These are phyloP conservation scores for Coemansia sp. DNA, from an alignment of 192 early-diverging fungal genomes.

Conservation along the genomic window DNA sequence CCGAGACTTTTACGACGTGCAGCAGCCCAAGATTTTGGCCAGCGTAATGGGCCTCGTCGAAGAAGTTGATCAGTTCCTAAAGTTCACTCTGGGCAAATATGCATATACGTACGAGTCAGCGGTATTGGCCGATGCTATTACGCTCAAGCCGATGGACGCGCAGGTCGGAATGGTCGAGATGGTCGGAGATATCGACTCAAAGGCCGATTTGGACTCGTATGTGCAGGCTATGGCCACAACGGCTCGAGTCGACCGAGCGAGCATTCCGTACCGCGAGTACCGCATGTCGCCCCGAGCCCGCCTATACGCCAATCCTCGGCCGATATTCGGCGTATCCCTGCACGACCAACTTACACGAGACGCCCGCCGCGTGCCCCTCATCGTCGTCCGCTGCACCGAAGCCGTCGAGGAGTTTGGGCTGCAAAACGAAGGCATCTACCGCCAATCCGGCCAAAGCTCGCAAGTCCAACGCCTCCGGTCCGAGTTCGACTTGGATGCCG, in stretches of 20 bases:
- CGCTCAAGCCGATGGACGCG: conserved; percentile 58
- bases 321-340: conserved; percentile 82
- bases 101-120: conserved; percentile 76
- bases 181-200: conserved; percentile 62
- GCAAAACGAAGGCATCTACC: conserved; percentile 83
- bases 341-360: conserved; percentile 70
- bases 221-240: conserved; percentile 27
- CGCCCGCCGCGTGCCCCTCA: conserved; percentile 66
- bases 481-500: conserved; percentile 74
- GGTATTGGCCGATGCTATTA: conserved; percentile 69
- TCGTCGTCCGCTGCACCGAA: conserved; percentile 78
- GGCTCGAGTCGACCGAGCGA: conserved; percentile 32
- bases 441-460: conserved; percentile 77
- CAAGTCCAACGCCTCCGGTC: conserved; percentile 71
- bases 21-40: conserved; percentile 80
- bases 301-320: conserved; percentile 70
- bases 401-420: conserved; percentile 79
- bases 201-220: conserved; percentile 56
- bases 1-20: conserved; percentile 72
- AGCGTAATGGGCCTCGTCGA: conserved; percentile 80
- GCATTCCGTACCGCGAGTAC: conserved; percentile 42
- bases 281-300: conserved; percentile 48
- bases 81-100: conserved; percentile 77
- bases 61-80: conserved; percentile 78
- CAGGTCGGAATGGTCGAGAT: conserved; percentile 48